Evolutionary conservation across 2,329 filamentous ascomycete species (phyloP), one percentile per base, ranked within the genome.

Genomic region (Leptographium wingfieldii): DNA sequence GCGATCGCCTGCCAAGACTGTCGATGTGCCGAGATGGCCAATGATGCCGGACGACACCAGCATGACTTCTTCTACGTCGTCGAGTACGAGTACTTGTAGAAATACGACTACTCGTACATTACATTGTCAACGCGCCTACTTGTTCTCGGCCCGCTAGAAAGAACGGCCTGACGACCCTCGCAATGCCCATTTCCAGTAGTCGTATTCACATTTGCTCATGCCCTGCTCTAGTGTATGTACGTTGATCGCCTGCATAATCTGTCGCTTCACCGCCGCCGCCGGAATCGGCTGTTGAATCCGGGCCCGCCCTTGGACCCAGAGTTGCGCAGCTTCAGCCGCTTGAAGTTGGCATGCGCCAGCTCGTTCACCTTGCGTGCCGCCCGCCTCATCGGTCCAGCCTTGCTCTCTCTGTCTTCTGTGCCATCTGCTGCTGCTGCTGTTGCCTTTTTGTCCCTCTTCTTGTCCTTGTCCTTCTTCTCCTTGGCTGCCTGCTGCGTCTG

Each of bases 291-390:
- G 61, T 79, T 79, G 67, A 77, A 74, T 2, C 76, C 80, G 25
- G 80, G 75, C 4, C 81, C 82, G 1, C 83, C 83, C 69, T 85
- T 86, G n/a, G 80, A 72, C 3, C 83, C 83, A 3, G 76, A 72
- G 65, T 85, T 85, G 65, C 75, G 76, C 67, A 87, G 72, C 74
- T 87, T 87, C 61, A 87, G 69, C 59, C 81, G 73, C 69, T 83
- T 83, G 70, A 86, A 87, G 72, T 87, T 87, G 63, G 82, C 78
- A 66, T 86, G 80, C 16, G 84, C 83, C 65, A 83, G 70, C 63
- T 82, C 82, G 66, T 81, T 84, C 56, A 87, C 81, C 72, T 86
- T 87, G 66, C 77, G 78, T 29, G 73, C 75, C 6, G 74, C 74
- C 68, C 78, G 80, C 68, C 78, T 79, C 53, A 83, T 73, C 43